Evolutionary conservation across 768 basidiomycete genomes (phyloP).

Genomic region (Kwoniella europaea): DNA sequence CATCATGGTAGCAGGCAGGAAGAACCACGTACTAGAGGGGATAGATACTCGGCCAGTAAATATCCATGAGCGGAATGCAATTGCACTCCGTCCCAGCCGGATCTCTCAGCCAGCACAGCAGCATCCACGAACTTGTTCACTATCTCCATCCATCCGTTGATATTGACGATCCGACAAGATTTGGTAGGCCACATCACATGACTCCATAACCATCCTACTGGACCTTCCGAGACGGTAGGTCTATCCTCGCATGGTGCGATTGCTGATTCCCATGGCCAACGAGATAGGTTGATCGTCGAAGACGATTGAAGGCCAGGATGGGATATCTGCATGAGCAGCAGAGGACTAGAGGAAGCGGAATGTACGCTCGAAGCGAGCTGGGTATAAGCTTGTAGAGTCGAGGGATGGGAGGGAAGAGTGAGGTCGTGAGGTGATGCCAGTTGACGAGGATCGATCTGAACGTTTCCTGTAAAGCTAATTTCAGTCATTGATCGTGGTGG

Average conservation of each 20-base stretch:
- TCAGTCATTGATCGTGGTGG: neutral
- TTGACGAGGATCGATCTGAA: constrained; percentile 49
- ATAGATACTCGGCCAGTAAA: constrained; percentile 48
- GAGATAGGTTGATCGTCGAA: constrained; percentile 69
- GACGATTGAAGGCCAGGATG: constrained; percentile 80
- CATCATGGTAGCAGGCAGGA: neutral
- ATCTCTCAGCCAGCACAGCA: constrained; percentile 67
- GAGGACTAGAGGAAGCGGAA: constrained; percentile 34
- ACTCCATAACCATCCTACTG: constrained; percentile 61
- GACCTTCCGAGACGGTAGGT: constrained; percentile 50
- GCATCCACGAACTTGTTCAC: constrained; percentile 71
- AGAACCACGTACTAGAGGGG: constrained; percentile 36
- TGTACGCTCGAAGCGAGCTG: constrained; percentile 15
- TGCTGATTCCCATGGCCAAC: constrained; percentile 67
- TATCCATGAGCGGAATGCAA: constrained; percentile 65
- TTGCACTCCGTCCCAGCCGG: constrained; percentile 86
- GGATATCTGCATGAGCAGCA: constrained; percentile 80
- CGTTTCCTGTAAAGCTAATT: constrained; percentile 39
- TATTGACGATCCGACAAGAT: constrained; percentile 58
- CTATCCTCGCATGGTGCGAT: constrained; percentile 69
- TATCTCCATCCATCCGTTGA: constrained; percentile 72
- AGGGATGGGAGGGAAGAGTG: constrained; percentile 22
- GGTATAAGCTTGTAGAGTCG: constrained; percentile 30
- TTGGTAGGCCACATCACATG: constrained; percentile 66
- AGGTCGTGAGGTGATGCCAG: constrained; percentile 44